Conservation (phyloP, 2,329 filamentous ascomycete genomes). For the Colletotrichum echinochloae region DNA sequence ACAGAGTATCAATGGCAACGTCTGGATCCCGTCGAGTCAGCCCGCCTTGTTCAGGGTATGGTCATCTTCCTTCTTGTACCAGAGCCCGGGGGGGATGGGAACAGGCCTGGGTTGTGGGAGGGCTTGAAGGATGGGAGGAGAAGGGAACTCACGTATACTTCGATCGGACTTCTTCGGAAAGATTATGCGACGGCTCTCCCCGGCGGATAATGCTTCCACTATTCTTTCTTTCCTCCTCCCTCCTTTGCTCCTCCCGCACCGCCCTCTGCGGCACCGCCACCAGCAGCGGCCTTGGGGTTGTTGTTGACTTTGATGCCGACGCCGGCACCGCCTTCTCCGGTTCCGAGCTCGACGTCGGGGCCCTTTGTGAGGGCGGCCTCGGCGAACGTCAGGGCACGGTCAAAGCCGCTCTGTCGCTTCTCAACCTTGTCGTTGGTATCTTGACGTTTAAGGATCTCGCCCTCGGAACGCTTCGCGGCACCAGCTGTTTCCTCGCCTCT, state of each 20-base stretch:
- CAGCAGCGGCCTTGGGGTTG: constrained; percentile 45
- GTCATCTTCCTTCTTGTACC: not conserved
- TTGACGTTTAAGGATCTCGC: constrained; percentile 4
- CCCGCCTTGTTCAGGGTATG: not conserved
- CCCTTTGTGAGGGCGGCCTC: constrained; percentile 54
- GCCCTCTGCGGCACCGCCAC: constrained; percentile 41
- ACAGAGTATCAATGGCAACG: constrained; percentile 39
- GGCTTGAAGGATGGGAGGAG: too few relatives aligned
- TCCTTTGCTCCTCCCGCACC: constrained; percentile 41
- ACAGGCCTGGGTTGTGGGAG: not conserved
- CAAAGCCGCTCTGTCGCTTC: constrained; percentile 55
- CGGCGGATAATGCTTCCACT: not conserved
- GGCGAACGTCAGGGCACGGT: constrained; percentile 54
- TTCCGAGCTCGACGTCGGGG: constrained; percentile 55
- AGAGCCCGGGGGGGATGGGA: not conserved
- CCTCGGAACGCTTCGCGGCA: constrained; percentile 9
- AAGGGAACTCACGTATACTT: constrained; percentile 35
- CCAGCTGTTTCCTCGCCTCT: constrained; percentile 46
- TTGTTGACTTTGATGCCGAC: constrained; percentile 56
- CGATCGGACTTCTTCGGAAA: constrained; percentile 22
- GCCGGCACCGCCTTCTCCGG: constrained; percentile 53
- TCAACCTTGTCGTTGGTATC: constrained; percentile 40
- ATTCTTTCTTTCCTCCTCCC: not conserved
- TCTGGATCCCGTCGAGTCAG: constrained; percentile 24
- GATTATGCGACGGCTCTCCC: constrained; percentile 23